Conservation (phyloP, 2,329 filamentous ascomycete species). For the Fusarium nodosum region DNA sequence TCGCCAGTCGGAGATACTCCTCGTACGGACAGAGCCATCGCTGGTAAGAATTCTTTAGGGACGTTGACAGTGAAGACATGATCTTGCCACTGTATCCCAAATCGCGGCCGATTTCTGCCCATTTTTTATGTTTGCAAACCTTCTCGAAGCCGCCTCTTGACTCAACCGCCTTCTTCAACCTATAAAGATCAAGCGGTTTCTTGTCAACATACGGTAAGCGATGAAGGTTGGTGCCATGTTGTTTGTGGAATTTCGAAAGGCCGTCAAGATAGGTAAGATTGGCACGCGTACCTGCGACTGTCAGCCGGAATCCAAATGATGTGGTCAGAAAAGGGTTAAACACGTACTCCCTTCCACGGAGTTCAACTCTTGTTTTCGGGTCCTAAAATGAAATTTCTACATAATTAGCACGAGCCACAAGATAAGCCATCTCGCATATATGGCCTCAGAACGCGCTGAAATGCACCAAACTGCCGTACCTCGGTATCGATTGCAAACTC, state of each 20-base stretch:
- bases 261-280: slow-evolving; percentile 97
- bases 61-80: slow-evolving; percentile 98
- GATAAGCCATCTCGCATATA: slow-evolving; percentile 7
- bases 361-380: slow-evolving; percentile 95
- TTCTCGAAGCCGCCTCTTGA: slow-evolving; percentile 94
- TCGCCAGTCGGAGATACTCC: slow-evolving; percentile 89
- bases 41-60: slow-evolving; percentile 97
- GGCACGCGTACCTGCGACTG: slow-evolving; percentile 82
- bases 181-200: slow-evolving; percentile 93
- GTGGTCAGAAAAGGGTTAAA: slow-evolving; percentile 14
- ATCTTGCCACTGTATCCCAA: slow-evolving; percentile 99
- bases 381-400: slow-evolving; percentile 96
- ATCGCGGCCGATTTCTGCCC: slow-evolving; percentile 97
- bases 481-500: slow-evolving; percentile 97
- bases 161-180: slow-evolving; percentile 96
- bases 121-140: slow-evolving; percentile 98
- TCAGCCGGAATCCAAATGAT: slow-evolving; percentile 51
- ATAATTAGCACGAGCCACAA: slow-evolving; percentile 28
- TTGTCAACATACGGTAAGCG: slow-evolving; percentile 98
- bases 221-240: slow-evolving; percentile 93
- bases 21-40: slow-evolving; percentile 98
- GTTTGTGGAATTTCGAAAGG: slow-evolving; percentile 95
- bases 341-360: slow-evolving; percentile 95
- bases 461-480: slow-evolving; percentile 63
- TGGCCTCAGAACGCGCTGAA: slow-evolving; percentile 23